phyloP scores from a whole-genome alignment of 352 stramenopile genomes.

The Phytophthora agathidicida region DNA sequence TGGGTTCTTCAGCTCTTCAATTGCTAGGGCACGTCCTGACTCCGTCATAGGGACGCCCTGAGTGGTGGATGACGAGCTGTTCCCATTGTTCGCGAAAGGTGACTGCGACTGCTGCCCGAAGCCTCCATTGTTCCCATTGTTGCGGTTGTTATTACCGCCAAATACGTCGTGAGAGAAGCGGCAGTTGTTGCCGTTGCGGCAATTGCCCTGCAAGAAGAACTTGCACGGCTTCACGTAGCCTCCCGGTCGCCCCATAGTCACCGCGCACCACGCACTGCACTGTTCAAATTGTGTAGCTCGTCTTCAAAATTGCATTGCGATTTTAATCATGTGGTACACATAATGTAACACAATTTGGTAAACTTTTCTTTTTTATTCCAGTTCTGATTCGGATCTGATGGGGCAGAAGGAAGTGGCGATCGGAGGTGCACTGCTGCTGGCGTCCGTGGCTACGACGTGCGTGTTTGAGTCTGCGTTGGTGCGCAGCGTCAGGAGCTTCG shows the following conservation, averaged over 20 bases:
- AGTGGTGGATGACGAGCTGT: not conserved
- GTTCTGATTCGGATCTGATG: slow-evolving; percentile 10
- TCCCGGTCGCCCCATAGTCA: slow-evolving; percentile 20
- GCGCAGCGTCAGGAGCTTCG: slow-evolving; percentile 49
- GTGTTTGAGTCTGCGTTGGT: slow-evolving; percentile 64
- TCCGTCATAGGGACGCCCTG: slow-evolving; percentile 47
- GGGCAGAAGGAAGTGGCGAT: slow-evolving; percentile 48
- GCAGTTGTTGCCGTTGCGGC: slow-evolving; percentile 73
- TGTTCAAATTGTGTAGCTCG: not conserved
- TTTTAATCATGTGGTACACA: too few relatives aligned
- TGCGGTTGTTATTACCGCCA: slow-evolving; percentile 20
- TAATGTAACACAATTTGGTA: not conserved
- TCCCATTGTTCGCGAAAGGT: slow-evolving; percentile 25
- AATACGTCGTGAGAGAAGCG: slow-evolving; percentile 61
- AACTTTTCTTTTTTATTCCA: not conserved
- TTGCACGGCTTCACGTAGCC: slow-evolving; percentile 51
- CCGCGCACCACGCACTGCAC: too few relatives aligned
- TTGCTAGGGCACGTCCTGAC: slow-evolving; percentile 43
- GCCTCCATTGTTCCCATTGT: slow-evolving; percentile 14
- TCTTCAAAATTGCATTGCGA: not conserved
- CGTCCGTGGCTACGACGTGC: slow-evolving; percentile 52
- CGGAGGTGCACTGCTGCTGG: slow-evolving; percentile 52
- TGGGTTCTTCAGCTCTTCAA: slow-evolving; percentile 65
- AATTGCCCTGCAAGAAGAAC: slow-evolving; percentile 75
- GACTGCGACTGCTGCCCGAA: slow-evolving; percentile 16